phyloP scores from a whole-genome alignment of 352 stramenopile species.

The Pythium periplocum region DNA sequence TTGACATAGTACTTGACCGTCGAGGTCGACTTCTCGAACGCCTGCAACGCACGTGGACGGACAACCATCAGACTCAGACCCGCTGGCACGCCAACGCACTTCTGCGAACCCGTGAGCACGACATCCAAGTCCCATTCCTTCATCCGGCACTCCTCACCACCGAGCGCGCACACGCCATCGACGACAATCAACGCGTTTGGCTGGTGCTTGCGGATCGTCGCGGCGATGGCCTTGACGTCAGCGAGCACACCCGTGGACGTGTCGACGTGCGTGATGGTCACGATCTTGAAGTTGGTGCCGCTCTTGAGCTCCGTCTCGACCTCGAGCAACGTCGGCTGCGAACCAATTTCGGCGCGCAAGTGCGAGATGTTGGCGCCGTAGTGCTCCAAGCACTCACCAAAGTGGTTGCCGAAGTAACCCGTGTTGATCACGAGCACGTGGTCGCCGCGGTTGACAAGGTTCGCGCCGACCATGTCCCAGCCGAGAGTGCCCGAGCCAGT shows the following conservation, averaged over 20 bases:
- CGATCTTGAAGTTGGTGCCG: constrained; percentile 45
- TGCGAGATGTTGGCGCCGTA: constrained; percentile 66
- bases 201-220: constrained; percentile 47
- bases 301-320: constrained; percentile 35
- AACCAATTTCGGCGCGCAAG: constrained; percentile 44
- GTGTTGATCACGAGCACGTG: constrained; percentile 70
- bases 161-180: constrained; percentile 64
- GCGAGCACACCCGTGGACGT: constrained; percentile 70
- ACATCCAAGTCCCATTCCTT: constrained; percentile 79
- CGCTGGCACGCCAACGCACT: constrained; percentile 68
- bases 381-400: constrained; percentile 58
- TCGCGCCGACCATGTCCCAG: constrained; percentile 81
- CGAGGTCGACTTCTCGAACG: constrained; percentile 53
- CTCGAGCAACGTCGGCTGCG: constrained; percentile 43
- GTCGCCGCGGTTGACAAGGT: constrained; percentile 59
- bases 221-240: constrained; percentile 52
- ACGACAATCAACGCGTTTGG: constrained; percentile 60
- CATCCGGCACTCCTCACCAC: constrained; percentile 72
- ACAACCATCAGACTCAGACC: constrained; percentile 64
- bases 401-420: constrained; percentile 77
- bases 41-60: constrained; percentile 55
- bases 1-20: constrained; percentile 67
- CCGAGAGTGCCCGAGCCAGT: constrained; percentile 53
- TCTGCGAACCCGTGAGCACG: constrained; percentile 74
- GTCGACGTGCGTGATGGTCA: constrained; percentile 78